These are phyloP conservation scores for Flaveria brownii DNA, from an alignment of 129 eudicot species.

Conservation along the genomic window DNA sequence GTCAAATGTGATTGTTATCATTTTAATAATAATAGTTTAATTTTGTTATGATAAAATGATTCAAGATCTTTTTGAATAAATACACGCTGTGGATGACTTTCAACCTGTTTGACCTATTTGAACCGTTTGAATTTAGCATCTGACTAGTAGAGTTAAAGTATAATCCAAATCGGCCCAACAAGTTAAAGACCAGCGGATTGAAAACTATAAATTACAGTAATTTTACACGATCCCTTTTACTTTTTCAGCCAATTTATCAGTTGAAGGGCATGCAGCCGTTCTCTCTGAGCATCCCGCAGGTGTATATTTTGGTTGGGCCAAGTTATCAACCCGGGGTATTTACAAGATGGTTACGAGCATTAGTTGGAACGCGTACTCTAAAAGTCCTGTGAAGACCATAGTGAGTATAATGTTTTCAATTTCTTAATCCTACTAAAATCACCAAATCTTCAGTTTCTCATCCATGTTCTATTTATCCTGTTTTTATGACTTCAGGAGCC, in stretches of 20 bases:
- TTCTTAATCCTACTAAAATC: not conserved
- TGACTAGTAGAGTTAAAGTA: slow-evolving; percentile 6
- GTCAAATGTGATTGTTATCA: no score
- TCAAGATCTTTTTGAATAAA: not conserved
- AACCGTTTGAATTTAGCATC: not conserved
- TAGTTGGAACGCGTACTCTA: slow-evolving; percentile 87
- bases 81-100: not conserved
- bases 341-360: slow-evolving; percentile 98
- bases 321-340: slow-evolving; percentile 63
- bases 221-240: not conserved
- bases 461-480: slow-evolving; percentile 16
- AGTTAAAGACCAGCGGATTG: not conserved
- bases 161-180: slow-evolving; percentile 1
- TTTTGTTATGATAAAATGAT: no score
- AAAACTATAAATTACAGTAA: no score
- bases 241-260: slow-evolving; percentile 77
- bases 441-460: slow-evolving; percentile 1
- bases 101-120: not conserved
- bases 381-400: slow-evolving; percentile 79
- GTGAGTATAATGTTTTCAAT: slow-evolving; percentile 47
- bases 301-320: slow-evolving; percentile 98
- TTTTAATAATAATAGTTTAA: no score
- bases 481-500: slow-evolving; percentile 59
- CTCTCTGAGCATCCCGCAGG: slow-evolving; percentile 91
- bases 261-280: slow-evolving; percentile 55